Evolutionary conservation across 208 protist species (phyloP).

Genomic region (Leishmania arabica): DNA sequence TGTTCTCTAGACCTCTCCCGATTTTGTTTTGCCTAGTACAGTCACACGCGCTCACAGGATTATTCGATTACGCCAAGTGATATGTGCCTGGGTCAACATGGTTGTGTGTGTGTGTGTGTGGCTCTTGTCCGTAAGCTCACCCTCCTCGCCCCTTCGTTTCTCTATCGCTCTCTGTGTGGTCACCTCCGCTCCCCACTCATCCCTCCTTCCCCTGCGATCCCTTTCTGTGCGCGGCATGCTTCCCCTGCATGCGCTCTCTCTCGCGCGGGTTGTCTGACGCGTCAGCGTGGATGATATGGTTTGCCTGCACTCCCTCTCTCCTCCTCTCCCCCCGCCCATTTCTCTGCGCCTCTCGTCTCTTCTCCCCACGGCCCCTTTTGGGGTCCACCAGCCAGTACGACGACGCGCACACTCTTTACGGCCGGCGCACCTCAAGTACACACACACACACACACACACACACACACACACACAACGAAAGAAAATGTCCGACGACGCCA

Average conservation of each 20-base stretch:
- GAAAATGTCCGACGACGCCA: constrained; percentile 65
- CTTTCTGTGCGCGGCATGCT: background rate
- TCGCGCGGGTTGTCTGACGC: background rate
- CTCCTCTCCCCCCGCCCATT: too few species aligned
- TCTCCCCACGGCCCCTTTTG: background rate
- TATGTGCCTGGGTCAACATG: background rate
- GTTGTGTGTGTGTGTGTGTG: background rate
- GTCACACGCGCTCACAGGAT: background rate
- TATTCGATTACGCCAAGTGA: background rate
- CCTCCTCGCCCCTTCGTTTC: background rate
- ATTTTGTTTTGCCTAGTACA: background rate
- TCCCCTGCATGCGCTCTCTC: background rate
- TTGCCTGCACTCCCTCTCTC: background rate
- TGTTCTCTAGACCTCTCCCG: background rate
- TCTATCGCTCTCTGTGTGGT: background rate
- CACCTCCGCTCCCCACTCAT: background rate
- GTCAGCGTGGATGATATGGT: background rate
- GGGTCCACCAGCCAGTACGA: background rate
- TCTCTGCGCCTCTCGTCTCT: background rate
- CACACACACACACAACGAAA: constrained; percentile 4
- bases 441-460: constrained; percentile 7
- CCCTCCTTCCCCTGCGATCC: background rate
- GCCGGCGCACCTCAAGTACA: background rate
- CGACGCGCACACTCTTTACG: background rate
- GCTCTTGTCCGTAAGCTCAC: background rate